Evolutionary conservation across 768 basidiomycete genomes (phyloP).

Genomic region (Collybia mongolica): DNA sequence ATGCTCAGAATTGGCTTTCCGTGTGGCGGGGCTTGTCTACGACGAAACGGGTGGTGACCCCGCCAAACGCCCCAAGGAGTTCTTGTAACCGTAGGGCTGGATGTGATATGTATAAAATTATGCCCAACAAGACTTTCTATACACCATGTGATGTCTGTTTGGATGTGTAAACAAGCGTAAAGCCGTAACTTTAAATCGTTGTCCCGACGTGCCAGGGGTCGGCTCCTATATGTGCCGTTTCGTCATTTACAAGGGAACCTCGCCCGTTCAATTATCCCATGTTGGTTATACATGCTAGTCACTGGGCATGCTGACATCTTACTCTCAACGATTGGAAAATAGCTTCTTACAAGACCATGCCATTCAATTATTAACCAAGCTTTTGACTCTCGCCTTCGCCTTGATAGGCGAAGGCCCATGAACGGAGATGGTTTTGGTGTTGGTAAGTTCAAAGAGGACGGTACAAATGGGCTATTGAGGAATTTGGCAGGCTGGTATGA

Average conservation of each 20-base stretch:
- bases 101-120: background rate
- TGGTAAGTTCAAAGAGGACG: constrained; percentile 43
- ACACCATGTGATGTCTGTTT: background rate
- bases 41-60: constrained; percentile 82
- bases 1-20: constrained; percentile 73
- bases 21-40: constrained; percentile 83
- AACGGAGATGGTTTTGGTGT: constrained; percentile 98
- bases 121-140: background rate
- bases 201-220: background rate
- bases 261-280: constrained; percentile 89
- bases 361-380: constrained; percentile 98
- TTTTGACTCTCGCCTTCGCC: constrained; percentile 86
- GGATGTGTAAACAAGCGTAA: too few relatives aligned
- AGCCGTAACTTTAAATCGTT: too few relatives aligned
- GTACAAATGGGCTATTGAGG: background rate
- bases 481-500: constrained; percentile 84
- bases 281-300: constrained; percentile 34
- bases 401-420: constrained; percentile 82
- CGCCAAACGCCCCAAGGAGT: constrained; percentile 74
- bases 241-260: constrained; percentile 94
- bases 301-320: background rate
- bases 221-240: constrained; percentile 71
- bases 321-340: constrained; percentile 6
- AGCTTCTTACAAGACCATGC: constrained; percentile 90
- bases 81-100: constrained; percentile 43